These are phyloP conservation scores for Leccinum sublutescens DNA, from an alignment of 768 basidiomycete genomes.

Conservation along the genomic window DNA sequence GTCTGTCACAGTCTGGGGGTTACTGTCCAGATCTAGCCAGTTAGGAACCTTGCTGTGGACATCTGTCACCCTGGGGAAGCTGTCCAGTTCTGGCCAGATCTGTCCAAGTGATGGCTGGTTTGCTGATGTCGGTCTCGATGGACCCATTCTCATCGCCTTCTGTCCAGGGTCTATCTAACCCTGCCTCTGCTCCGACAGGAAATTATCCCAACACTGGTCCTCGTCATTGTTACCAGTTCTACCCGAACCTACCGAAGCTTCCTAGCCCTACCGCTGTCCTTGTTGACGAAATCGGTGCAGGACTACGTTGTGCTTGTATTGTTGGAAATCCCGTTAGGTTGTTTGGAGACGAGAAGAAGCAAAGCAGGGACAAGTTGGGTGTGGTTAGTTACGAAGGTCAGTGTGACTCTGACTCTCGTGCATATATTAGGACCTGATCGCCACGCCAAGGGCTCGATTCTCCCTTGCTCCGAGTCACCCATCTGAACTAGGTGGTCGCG, in stretches of 20 bases:
- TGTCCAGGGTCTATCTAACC: slow-evolving; percentile 16
- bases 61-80: no score
- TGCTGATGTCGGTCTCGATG: slow-evolving; percentile 20
- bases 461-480: slow-evolving; percentile 55
- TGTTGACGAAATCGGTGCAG: slow-evolving; percentile 85
- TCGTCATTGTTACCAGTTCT: slow-evolving; percentile 89
- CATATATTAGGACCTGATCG: background rate
- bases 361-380: slow-evolving; percentile 74
- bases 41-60: no score
- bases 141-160: slow-evolving; percentile 20
- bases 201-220: slow-evolving; percentile 43
- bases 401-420: background rate
- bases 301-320: slow-evolving; percentile 80
- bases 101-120: no score
- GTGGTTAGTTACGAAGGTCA: slow-evolving; percentile 92
- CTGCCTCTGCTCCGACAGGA: background rate
- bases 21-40: no score
- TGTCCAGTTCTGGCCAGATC: no score
- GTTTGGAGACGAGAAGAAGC: slow-evolving; percentile 90
- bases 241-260: slow-evolving; percentile 70
- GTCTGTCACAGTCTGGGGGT: no score
- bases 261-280: slow-evolving; percentile 63
- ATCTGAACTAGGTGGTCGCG: slow-evolving; percentile 82
- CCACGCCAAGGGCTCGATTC: slow-evolving; percentile 48
- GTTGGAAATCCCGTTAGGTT: slow-evolving; percentile 66